Base-by-base conservation (phyloP, 1,139 yeast species). In the Taphrina deformans region DNA sequence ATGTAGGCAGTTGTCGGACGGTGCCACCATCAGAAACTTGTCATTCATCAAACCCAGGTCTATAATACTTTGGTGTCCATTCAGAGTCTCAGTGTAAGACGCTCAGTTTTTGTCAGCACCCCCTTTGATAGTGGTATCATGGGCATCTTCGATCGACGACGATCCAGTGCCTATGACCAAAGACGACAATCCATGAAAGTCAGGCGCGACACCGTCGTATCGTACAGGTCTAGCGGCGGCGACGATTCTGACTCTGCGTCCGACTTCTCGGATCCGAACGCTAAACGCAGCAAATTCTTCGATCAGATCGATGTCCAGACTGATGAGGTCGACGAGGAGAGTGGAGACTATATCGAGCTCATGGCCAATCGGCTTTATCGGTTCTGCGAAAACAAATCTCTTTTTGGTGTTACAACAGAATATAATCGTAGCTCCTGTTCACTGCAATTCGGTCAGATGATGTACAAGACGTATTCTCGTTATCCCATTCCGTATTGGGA, bases 291-390 rank as follows among this genome's bases (percentile, higher is more conserved):
- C 44, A 51, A 51, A 16, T 51, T 51, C 27, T 51, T 51, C 27
- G 29, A 16, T 21, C 40, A 51, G 44, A 51, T 51, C 3, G 55
- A 51, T 16, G 44, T 51, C 10, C 38, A 31, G 16, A 31, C 55
- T 2, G 55, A 31, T 33, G 55, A 51, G 16, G 55, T 31, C 44
- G 55, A 51, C 27, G 55, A 51, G 6, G 55, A 51, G 10, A 51
- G 55, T n/a, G 55, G 55, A 31, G 55, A 51, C 44, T 51, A 51
- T 12, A 51, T 51, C 44, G 55, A 51, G 18, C 44, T 51, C 44
- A 51, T 51, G 55, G 55, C 55, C 16, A 51, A 51, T 31, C 55
- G 55, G 6, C 27, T 51, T 7, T 51, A 51, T 31, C 40, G 44
- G 16, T 51, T 31, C n/a, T 51, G 55, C 27, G 55, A 51, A 18